Evolutionary conservation across 495 filamentous ascomycete species (phyloP).

Genomic region (Aspergillus nanangensis): DNA sequence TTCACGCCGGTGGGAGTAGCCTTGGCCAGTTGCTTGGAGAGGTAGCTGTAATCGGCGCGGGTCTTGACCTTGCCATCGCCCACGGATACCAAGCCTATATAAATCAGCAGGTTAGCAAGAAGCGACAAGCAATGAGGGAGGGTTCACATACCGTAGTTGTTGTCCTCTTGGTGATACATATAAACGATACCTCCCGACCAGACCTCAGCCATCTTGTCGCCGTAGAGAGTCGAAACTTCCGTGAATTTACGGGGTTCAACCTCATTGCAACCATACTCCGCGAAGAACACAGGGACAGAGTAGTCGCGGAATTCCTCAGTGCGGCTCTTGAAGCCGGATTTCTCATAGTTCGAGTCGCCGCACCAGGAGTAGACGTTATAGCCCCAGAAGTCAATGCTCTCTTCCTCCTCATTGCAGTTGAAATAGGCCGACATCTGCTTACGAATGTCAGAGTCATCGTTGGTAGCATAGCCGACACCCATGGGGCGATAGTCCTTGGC

Average conservation of each 20-base stretch:
- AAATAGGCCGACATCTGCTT: constrained; percentile 77
- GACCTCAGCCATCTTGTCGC: constrained; percentile 71
- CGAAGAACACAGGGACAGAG: constrained; percentile 89
- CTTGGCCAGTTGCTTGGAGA: constrained; percentile 63
- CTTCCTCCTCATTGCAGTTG: constrained; percentile 66
- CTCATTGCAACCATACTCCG: constrained; percentile 92
- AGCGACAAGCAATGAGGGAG: background rate
- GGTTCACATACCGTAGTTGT: constrained; percentile 66
- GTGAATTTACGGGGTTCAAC: constrained; percentile 72
- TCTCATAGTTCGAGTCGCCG: constrained; percentile 63
- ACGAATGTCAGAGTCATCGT: constrained; percentile 78
- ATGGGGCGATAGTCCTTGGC: constrained; percentile 68
- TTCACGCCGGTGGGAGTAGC: constrained; percentile 59
- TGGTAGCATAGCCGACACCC: constrained; percentile 89
- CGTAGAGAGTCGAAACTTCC: constrained; percentile 77
- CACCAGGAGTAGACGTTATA: constrained; percentile 99
- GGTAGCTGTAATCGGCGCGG: constrained; percentile 65
- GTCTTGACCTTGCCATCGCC: constrained; percentile 48
- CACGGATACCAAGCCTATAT: constrained; percentile 58
- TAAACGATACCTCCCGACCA: constrained; percentile 94
- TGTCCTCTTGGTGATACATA: constrained; percentile 89
- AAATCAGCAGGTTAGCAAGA: background rate
- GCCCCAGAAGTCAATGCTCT: constrained; percentile 88
- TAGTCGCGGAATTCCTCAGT: constrained; percentile 79
- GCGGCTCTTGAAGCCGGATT: constrained; percentile 72